A percentile compares a stretch with the other conserved stretches of the same genome.
Evolutionary conservation across 345 rosid species (phyloP).

Genomic region (Cochlearia excelsa): DNA sequence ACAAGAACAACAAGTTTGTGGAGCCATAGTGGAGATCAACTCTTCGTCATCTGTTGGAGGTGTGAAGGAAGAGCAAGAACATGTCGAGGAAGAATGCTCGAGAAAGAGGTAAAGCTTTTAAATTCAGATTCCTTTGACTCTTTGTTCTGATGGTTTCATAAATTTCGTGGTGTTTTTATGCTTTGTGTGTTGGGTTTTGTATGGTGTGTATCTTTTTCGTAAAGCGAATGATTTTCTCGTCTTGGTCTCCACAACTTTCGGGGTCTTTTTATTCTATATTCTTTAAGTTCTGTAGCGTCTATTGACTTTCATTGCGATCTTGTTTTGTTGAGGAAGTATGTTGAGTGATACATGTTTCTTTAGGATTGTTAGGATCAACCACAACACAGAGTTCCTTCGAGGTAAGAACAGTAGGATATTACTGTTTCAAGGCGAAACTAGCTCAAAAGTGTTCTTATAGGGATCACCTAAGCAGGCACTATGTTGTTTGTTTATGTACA

Average conservation of each 20-base stretch:
- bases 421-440: not conserved
- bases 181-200: not conserved
- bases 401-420: not conserved
- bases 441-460: not conserved
- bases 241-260: not conserved
- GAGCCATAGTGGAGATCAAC: slow-evolving; percentile 25
- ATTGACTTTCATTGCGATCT: not conserved
- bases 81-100: slow-evolving; percentile 30
- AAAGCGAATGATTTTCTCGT: not conserved
- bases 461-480: not conserved
- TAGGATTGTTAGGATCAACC: not conserved
- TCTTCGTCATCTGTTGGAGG: slow-evolving; percentile 37
- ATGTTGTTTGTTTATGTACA: slow-evolving; percentile 6
- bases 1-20: slow-evolving; percentile 14
- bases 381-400: not conserved
- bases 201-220: slow-evolving; percentile 8
- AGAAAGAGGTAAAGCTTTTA: slow-evolving; percentile 31
- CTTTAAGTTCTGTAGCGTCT: not conserved
- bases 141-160: slow-evolving; percentile 6
- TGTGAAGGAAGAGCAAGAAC: slow-evolving; percentile 33
- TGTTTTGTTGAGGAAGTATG: slow-evolving; percentile 3
- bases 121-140: not conserved
- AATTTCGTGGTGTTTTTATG: not conserved
- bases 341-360: not conserved
- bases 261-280: not conserved